Evolutionary conservation across 345 rosid genomes (phyloP).

Genomic region (Rhodomyrtus tomentosa): DNA sequence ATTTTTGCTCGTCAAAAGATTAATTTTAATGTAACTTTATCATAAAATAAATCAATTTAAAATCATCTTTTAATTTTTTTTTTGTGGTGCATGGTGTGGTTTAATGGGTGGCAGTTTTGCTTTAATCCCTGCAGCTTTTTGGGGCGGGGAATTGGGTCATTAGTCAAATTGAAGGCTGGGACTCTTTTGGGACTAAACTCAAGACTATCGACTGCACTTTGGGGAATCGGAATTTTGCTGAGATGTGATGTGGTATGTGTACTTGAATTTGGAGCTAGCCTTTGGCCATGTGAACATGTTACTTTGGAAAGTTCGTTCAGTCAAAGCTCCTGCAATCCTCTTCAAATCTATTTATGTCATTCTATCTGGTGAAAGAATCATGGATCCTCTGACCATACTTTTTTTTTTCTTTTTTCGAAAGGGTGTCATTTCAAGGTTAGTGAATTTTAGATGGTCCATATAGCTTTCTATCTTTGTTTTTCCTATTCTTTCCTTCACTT

Average conservation of each 20-base stretch:
- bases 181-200: not conserved
- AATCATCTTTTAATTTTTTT: not conserved
- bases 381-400: not conserved
- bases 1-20: too few relatives aligned
- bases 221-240: not conserved
- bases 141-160: not conserved
- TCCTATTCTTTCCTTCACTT: not conserved
- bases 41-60: too few relatives aligned
- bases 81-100: not conserved
- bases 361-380: not conserved
- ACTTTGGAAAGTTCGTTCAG: not conserved
- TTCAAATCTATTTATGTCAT: not conserved
- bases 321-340: not conserved
- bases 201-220: not conserved
- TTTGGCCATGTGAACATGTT: not conserved
- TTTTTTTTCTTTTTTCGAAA: too few relatives aligned
- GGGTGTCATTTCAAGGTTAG: not conserved
- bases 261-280: not conserved
- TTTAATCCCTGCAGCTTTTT: not conserved
- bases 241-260: not conserved
- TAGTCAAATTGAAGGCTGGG: not conserved
- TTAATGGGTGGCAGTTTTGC: constrained; percentile 1
- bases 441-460: not conserved
- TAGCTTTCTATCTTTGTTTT: not conserved
- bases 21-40: too few relatives aligned